phyloP scores from a whole-genome alignment of 495 filamentous ascomycete species.

The Coniosporium apollinis region DNA sequence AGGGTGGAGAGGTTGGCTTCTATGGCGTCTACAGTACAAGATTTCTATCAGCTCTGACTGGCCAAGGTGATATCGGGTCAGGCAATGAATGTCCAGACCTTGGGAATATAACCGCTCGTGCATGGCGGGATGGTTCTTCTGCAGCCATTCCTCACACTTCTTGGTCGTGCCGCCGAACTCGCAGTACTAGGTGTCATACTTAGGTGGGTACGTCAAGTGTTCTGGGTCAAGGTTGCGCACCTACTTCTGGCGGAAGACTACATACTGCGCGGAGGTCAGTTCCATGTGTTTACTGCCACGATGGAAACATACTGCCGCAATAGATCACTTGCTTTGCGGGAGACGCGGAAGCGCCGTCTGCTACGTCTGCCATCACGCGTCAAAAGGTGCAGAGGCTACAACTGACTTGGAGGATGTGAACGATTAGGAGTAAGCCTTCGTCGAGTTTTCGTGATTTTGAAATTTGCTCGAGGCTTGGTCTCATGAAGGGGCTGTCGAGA shows the following conservation, averaged over 20 bases:
- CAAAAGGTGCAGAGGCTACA: no score
- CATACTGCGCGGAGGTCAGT: conserved; percentile 49
- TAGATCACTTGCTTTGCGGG: conserved; percentile 43
- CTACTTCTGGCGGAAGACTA: conserved; percentile 84
- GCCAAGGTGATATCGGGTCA: neutral
- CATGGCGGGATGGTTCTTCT: conserved; percentile 52
- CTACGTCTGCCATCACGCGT: conserved; percentile 8
- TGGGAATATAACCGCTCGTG: conserved; percentile 69
- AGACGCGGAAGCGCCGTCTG: neutral
- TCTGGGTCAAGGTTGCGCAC: conserved; percentile 10
- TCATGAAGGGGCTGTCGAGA: no score
- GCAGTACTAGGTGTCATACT: conserved; percentile 57
- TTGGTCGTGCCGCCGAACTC: conserved; percentile 97
- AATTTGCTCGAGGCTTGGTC: no score
- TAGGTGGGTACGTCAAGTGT: neutral
- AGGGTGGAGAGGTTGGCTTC: conserved; percentile 68
- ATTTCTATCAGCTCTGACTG: no score
- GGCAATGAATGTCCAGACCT: conserved; percentile 31
- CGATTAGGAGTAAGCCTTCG: no score
- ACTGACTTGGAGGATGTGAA: no score
- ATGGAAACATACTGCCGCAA: conserved; percentile 50
- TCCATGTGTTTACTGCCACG: conserved; percentile 4
- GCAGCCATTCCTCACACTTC: conserved; percentile 93
- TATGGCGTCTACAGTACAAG: conserved; percentile 60
- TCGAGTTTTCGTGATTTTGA: no score